Evolutionary conservation across 192 early-diverging fungal genomes (phyloP), one percentile per base, ranked within the genome.

Genomic region (Geranomyces variabilis): DNA sequence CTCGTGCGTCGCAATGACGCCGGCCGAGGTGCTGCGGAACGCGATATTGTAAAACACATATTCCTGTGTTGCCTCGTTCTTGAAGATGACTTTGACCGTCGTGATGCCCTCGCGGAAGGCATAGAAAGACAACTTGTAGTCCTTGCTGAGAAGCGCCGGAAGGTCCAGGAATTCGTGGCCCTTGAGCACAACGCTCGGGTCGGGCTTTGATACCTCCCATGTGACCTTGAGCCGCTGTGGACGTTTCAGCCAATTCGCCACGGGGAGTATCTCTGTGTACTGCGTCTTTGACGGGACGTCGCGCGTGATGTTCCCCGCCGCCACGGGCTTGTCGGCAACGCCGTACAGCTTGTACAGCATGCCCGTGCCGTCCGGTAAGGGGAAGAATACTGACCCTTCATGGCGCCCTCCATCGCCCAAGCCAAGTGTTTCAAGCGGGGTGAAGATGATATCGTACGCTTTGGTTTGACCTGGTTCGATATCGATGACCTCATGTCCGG

Each of bases 381-480:
- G 87, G 73, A 88, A 86, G 64, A 88, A 88, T 13, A 88, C 57
- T 13, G 86, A 83, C 7, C 87, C 87, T 68, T 85, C 84, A 69
- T 88, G 86, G 24, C 83, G 69, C 0, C 87, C 87, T 15, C 76
- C 82, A 63, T 84, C 84, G 0, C 87, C 87, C 3, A 33, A 43
- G 34, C 86, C 84, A 28, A 59, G 47, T 67, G 77, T 83, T 45
- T 81, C 81, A 31, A 81, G 66, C 17, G 87, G 87, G 0, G 67
- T 78, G 67, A 88, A 88, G 3, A 70, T 63, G 14, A 88, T 44
- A 53, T 88, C 87, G 65, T 88, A 88, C 15, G 80, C 24, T 49
- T 81, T 86, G 0, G 80, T 75, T 62, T 85, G 80, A 8, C 82
- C 81, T 5, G 86, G 76, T 44, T 88, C 87, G 31, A 88, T 64